Percentiles rank a stretch among this genome's conserved stretches.
phyloP scores from a whole-genome alignment of 768 basidiomycete genomes.

The Amanita pallidorosea region DNA sequence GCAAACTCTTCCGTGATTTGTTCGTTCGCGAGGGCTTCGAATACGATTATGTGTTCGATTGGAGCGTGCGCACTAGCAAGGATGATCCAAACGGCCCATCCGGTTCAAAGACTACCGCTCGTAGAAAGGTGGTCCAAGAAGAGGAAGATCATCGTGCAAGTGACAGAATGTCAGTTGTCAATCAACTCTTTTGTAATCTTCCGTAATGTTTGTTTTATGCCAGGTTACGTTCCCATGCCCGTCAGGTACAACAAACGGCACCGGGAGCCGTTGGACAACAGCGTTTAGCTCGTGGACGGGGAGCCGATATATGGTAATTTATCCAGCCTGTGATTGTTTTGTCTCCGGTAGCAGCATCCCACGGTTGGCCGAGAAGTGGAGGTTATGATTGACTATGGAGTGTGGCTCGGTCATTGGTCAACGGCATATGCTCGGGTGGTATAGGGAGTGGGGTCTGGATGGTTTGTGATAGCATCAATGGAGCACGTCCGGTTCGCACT shows the following conservation, averaged over 20 bases:
- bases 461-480: slow-evolving; percentile 7
- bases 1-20: slow-evolving; percentile 97
- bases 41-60: slow-evolving; percentile 99
- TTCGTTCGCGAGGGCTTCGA: slow-evolving; percentile 97
- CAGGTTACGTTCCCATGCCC: slow-evolving; percentile 84
- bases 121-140: slow-evolving; percentile 77
- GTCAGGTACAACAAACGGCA: slow-evolving; percentile 61
- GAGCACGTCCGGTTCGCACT: slow-evolving; percentile 32
- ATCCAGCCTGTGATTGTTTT: slow-evolving; percentile 14
- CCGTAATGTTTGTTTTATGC: slow-evolving; percentile 8
- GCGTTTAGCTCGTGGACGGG: slow-evolving; percentile 33
- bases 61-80: slow-evolving; percentile 74
- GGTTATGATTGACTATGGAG: slow-evolving; percentile 32
- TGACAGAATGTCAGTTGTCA: slow-evolving; percentile 65
- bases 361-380: slow-evolving; percentile 36
- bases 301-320: slow-evolving; percentile 47
- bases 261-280: slow-evolving; percentile 39
- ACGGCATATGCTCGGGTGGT: slow-evolving; percentile 1
- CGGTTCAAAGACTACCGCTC: slow-evolving; percentile 49
- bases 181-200: slow-evolving; percentile 8
- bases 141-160: slow-evolving; percentile 77
- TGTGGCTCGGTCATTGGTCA: slow-evolving; percentile 20
- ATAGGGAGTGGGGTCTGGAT: not conserved
- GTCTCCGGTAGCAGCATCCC: slow-evolving; percentile 29
- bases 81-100: slow-evolving; percentile 53